Percentiles rank a stretch among this genome's conserved stretches.
phyloP scores from a whole-genome alignment of 1,284 basidiomycete species.

The Wallemia mellicola region DNA sequence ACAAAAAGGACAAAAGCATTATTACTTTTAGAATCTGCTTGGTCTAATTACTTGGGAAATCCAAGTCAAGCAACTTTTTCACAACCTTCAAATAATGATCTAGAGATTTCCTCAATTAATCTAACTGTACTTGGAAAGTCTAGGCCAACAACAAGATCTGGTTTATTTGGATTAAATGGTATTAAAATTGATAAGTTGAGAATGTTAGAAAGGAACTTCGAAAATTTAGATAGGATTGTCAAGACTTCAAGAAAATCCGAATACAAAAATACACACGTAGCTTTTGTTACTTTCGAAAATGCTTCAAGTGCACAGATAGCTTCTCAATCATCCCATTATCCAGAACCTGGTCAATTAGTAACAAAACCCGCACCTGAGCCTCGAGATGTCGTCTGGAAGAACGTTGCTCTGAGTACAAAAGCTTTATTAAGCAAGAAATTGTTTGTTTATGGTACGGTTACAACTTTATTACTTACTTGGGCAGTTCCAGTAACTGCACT shows the following conservation, averaged over 20 bases:
- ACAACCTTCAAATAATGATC: not conserved
- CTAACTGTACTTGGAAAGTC: not conserved
- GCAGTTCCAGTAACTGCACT: constrained; percentile 55
- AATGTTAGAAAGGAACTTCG: constrained; percentile 39
- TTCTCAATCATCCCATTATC: constrained; percentile 50
- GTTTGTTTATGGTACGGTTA: constrained; percentile 36
- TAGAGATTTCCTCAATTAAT: not conserved
- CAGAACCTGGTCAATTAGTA: constrained; percentile 30
- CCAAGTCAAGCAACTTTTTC: constrained; percentile 31
- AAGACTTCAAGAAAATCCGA: constrained; percentile 30
- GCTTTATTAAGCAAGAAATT: constrained; percentile 31
- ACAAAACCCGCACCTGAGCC: constrained; percentile 70
- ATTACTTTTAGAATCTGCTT: constrained; percentile 44
- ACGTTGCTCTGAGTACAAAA: constrained; percentile 34
- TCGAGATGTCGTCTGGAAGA: constrained; percentile 79
- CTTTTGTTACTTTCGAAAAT: constrained; percentile 90
- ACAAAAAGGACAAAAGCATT: constrained; percentile 48
- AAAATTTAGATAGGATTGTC: constrained; percentile 20
- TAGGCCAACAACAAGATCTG: not conserved
- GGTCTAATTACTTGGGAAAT: constrained; percentile 75
- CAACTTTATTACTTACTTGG: constrained; percentile 51
- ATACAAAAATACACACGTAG: constrained; percentile 48
- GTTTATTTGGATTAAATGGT: not conserved
- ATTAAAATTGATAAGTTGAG: constrained; percentile 36
- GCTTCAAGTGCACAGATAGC: constrained; percentile 87